phyloP scores from a whole-genome alignment of 345 rosid genomes.

The Eucalyptus pumila region DNA sequence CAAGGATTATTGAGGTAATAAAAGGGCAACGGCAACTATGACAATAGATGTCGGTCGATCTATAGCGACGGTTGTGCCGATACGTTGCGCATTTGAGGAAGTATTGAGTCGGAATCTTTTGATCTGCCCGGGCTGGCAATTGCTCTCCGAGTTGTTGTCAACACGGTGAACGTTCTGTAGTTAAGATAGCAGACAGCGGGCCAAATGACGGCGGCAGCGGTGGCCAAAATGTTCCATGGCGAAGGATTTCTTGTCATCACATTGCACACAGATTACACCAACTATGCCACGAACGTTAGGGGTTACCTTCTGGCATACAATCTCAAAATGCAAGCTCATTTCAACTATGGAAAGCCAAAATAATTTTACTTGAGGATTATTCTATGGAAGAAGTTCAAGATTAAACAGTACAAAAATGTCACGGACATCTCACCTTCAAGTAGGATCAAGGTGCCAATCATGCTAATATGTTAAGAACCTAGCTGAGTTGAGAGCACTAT shows the following conservation, averaged over 20 bases:
- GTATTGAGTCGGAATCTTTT: neutral
- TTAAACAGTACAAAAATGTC: neutral
- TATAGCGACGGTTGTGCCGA: neutral
- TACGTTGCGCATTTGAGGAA: neutral
- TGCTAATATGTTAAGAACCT: neutral
- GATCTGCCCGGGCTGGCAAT: neutral
- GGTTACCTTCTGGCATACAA: neutral
- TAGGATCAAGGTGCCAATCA: neutral
- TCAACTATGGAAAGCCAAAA: neutral
- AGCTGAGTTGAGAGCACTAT: slow-evolving; percentile 49
- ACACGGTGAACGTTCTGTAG: too few relatives aligned
- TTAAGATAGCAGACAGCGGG: too few relatives aligned
- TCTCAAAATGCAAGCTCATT: neutral
- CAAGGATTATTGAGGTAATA: neutral
- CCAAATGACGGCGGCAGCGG: neutral
- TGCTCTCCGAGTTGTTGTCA: neutral
- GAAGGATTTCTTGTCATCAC: neutral
- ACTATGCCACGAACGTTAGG: neutral
- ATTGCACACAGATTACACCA: neutral
- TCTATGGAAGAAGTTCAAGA: neutral
- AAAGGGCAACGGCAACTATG: neutral
- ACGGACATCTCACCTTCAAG: neutral
- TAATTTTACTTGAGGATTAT: neutral
- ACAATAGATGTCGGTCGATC: neutral
- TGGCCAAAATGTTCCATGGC: neutral